phyloP scores from a whole-genome alignment of 805 yeast species.

The Candida glaebosa region DNA sequence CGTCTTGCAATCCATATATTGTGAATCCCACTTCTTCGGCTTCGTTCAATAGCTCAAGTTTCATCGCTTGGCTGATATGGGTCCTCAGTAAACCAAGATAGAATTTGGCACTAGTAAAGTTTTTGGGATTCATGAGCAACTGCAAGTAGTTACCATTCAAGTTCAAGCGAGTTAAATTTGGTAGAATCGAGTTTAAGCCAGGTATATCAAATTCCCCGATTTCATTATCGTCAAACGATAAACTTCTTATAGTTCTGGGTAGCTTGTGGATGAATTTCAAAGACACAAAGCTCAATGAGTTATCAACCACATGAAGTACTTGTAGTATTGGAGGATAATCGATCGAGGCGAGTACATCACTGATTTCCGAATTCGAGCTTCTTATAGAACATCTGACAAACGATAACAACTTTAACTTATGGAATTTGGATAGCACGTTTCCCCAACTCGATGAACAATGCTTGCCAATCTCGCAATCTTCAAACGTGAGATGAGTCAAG shows the following conservation, averaged over 20 bases:
- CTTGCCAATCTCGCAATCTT: constrained; percentile 33
- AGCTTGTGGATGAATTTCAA: constrained; percentile 17
- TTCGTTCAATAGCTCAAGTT: neutral
- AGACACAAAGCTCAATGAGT: constrained; percentile 19
- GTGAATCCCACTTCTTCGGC: constrained; percentile 1
- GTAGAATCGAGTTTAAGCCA: constrained; percentile 11
- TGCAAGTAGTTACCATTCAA: constrained; percentile 16
- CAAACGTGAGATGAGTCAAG: constrained; percentile 19
- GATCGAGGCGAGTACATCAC: constrained; percentile 18
- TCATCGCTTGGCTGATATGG: neutral
- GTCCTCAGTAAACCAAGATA: constrained; percentile 5
- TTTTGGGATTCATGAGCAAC: constrained; percentile 11
- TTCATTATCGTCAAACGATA: constrained; percentile 14
- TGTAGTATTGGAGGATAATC: constrained; percentile 23
- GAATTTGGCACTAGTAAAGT: constrained; percentile 10
- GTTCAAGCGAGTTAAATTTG: constrained; percentile 16
- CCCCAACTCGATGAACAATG: constrained; percentile 31
- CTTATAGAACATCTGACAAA: constrained; percentile 25
- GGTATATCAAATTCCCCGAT: constrained; percentile 7
- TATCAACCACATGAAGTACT: constrained; percentile 22
- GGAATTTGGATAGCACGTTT: constrained; percentile 22
- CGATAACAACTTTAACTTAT: constrained; percentile 17
- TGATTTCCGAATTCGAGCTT: constrained; percentile 8
- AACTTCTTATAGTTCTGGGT: constrained; percentile 23
- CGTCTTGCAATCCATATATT: neutral